Conservation (phyloP, 208 protist genomes). For the Wallacemonas sp. region DNA sequence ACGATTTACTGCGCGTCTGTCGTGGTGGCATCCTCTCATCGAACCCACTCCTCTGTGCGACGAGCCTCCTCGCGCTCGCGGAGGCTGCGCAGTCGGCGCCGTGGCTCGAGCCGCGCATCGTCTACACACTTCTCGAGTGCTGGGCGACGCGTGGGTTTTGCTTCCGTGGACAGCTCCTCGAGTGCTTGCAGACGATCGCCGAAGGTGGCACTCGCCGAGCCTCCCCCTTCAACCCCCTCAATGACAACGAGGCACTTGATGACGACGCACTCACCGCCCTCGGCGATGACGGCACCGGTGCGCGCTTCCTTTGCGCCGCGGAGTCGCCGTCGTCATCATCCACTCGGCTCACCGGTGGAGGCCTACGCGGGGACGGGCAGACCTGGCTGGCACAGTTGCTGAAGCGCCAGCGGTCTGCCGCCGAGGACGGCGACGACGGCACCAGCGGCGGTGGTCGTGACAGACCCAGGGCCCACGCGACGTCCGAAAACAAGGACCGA, state of each 20-base stretch:
- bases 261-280: not conserved
- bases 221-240: not conserved
- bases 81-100: conserved; percentile 55
- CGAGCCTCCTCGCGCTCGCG: conserved; percentile 62
- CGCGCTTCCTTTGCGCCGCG: not conserved
- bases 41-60: conserved; percentile 41
- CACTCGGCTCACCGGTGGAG: not conserved
- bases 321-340: too few species aligned
- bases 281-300: not conserved
- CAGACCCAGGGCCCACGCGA: too few species aligned
- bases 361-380: not conserved
- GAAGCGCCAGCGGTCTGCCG: not conserved
- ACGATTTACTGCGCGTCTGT: conserved; percentile 47
- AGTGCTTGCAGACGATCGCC: conserved; percentile 55
- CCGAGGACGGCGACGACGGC: not conserved
- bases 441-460: not conserved
- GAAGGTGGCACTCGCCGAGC: not conserved
- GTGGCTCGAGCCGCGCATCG: conserved; percentile 39
- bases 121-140: conserved; percentile 76
- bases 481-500: too few species aligned
- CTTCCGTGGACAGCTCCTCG: conserved; percentile 35
- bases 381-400: not conserved
- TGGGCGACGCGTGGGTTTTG: conserved; percentile 66
- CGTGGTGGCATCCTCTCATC: conserved; percentile 54
- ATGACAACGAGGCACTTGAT: not conserved